Percentiles rank a stretch among this genome's conserved stretches.
These are phyloP conservation scores for Saturnispora galanensis DNA, from an alignment of 805 yeast species.

Conservation along the genomic window DNA sequence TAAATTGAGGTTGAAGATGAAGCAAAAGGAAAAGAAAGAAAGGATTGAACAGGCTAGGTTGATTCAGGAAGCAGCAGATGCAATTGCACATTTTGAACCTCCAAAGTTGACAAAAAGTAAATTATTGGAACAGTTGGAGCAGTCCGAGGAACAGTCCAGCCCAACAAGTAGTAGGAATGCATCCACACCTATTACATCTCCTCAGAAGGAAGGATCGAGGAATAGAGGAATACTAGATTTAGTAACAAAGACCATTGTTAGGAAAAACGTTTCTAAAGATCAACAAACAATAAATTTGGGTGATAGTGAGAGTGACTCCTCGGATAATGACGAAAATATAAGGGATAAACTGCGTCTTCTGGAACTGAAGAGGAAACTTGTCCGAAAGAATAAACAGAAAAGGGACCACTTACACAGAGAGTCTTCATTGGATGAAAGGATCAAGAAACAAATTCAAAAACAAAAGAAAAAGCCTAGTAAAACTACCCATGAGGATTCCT, in stretches of 20 bases:
- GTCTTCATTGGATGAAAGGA: constrained; percentile 8
- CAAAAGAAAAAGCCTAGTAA: background rate
- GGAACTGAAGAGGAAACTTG: constrained; percentile 9
- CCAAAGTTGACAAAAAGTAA: constrained; percentile 13
- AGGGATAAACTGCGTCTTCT: constrained; percentile 6
- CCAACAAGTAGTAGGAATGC: too few relatives aligned
- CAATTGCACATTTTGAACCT: constrained; percentile 15
- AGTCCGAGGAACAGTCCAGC: too few relatives aligned
- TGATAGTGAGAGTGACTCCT: constrained; percentile 1
- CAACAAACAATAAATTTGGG: constrained; percentile 1
- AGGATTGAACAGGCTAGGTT: constrained; percentile 5
- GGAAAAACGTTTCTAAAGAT: background rate
- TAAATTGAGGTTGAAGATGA: background rate
- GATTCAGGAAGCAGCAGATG: constrained; percentile 10
- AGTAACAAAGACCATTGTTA: background rate
- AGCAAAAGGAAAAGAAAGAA: constrained; percentile 2
- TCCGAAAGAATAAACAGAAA: constrained; percentile 6
- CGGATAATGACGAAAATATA: constrained; percentile 1
- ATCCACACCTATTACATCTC: constrained; percentile 1
- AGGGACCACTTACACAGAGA: constrained; percentile 4
- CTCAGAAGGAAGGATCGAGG: background rate
- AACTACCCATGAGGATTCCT: background rate
- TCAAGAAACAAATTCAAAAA: constrained; percentile 8
- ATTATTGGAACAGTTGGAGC: constrained; percentile 5
- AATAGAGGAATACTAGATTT: background rate